A percentile compares a stretch with the other conserved stretches of the same genome.
Evolutionary conservation across 495 filamentous ascomycete species (phyloP).

Genomic region (Cryomyces minteri): DNA sequence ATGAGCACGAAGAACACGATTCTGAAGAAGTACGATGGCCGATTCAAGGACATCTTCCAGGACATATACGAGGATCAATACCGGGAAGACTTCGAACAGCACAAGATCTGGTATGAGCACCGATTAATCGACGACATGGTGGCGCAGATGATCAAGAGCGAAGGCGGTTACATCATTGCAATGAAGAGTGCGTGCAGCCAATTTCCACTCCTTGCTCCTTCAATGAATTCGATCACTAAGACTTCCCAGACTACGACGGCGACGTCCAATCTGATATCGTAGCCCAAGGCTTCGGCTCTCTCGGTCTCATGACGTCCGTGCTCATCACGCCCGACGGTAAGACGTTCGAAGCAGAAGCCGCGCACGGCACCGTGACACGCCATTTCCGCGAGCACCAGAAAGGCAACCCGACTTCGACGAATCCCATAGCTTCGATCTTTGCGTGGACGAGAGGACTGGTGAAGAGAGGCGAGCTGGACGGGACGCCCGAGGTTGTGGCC

Average conservation of each 20-base stretch:
- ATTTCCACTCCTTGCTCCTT: too few species aligned
- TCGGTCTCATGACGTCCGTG: slow-evolving; percentile 95
- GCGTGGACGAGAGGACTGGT: slow-evolving; percentile 94
- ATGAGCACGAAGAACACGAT: slow-evolving; percentile 99
- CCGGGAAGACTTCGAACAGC: slow-evolving; percentile 71
- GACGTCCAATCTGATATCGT: slow-evolving; percentile 98
- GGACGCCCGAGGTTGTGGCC: slow-evolving; percentile 67
- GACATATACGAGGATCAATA: slow-evolving; percentile 81
- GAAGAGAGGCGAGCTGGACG: slow-evolving; percentile 79
- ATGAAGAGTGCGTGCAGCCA: slow-evolving; percentile 59
- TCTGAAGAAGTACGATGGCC: slow-evolving; percentile 92
- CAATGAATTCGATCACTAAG: too few species aligned
- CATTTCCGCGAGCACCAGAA: slow-evolving; percentile 99
- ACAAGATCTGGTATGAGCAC: slow-evolving; percentile 97
- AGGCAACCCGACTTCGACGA: slow-evolving; percentile 89
- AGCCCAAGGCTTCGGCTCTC: slow-evolving; percentile 92
- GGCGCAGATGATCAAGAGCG: slow-evolving; percentile 98
- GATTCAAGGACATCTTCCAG: slow-evolving; percentile 99
- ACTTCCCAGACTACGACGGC: slow-evolving; percentile 72
- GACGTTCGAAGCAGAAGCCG: slow-evolving; percentile 93
- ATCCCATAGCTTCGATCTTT: slow-evolving; percentile 97
- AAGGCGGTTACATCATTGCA: slow-evolving; percentile 89
- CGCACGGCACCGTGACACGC: slow-evolving; percentile 93
- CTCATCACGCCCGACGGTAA: slow-evolving; percentile 89
- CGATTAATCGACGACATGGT: slow-evolving; percentile 99